These are phyloP conservation scores for Lolium multiflorum DNA, from an alignment of 176 grass and related monocot genomes.

Conservation along the genomic window DNA sequence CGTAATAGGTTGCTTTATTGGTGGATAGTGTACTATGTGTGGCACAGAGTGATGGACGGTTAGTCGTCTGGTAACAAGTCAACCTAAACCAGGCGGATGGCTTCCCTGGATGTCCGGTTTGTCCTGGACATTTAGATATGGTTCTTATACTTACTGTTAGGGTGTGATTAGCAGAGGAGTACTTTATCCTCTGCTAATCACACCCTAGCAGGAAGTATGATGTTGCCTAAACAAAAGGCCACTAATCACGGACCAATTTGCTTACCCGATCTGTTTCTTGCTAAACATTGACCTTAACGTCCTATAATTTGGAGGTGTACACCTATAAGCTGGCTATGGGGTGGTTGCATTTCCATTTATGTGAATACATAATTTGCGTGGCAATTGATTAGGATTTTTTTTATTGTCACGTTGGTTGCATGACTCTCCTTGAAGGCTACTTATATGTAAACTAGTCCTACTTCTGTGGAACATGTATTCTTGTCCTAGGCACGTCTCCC, in stretches of 20 bases:
- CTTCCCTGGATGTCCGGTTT: neutral
- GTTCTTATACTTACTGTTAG: neutral
- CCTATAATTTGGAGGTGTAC: neutral
- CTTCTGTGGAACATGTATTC: neutral
- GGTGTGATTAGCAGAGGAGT: neutral
- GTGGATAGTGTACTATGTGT: neutral
- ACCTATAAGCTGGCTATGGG: neutral
- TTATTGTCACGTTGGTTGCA: neutral
- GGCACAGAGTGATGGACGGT: neutral
- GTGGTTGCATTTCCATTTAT: neutral
- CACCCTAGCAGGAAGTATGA: neutral
- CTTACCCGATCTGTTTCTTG: neutral
- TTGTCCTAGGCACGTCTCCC: neutral
- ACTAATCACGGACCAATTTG: neutral
- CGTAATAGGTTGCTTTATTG: neutral
- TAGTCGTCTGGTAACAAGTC: neutral
- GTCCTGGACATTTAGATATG: neutral
- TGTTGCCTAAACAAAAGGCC: neutral
- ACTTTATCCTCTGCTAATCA: neutral
- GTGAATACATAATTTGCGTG: neutral
- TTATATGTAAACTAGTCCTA: slow-evolving; percentile 1
- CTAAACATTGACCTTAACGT: neutral
- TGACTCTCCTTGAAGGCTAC: neutral
- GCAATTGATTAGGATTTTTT: neutral
- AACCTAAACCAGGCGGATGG: neutral